Evolutionary conservation across 1,284 basidiomycete genomes (phyloP).

Genomic region (Meira nashicola): DNA sequence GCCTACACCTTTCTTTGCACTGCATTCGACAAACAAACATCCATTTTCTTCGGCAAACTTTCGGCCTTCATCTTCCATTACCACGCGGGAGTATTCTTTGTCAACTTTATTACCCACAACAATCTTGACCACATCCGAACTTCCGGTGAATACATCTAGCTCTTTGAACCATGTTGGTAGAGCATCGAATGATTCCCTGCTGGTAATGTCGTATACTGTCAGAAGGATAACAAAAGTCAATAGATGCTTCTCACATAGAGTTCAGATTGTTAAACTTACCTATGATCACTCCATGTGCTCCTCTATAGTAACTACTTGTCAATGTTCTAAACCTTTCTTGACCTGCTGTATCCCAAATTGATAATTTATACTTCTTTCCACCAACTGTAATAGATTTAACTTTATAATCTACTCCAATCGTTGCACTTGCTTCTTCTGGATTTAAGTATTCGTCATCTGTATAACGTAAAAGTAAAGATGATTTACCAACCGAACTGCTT

Average conservation of each 20-base stretch:
- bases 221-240: background rate
- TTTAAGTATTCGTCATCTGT: constrained; percentile 93
- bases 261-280: constrained; percentile 60
- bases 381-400: constrained; percentile 57
- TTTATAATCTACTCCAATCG: constrained; percentile 67
- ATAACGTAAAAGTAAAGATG: constrained; percentile 83
- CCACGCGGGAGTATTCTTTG: constrained; percentile 84
- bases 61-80: constrained; percentile 71
- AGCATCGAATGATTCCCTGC: constrained; percentile 82
- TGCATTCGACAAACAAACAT: constrained; percentile 76
- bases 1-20: constrained; percentile 46
- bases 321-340: constrained; percentile 65
- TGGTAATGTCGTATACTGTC: constrained; percentile 87
- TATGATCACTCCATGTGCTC: constrained; percentile 87
- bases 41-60: constrained; percentile 76
- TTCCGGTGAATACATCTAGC: constrained; percentile 79
- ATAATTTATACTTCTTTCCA: constrained; percentile 59
- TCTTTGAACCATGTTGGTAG: constrained; percentile 89
- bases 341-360: constrained; percentile 57
- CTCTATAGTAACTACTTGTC: constrained; percentile 84
- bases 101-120: constrained; percentile 92
- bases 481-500: constrained; percentile 81
- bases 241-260: background rate
- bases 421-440: constrained; percentile 88
- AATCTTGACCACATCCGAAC: constrained; percentile 77